These are phyloP conservation scores for Candida boleticola DNA, from an alignment of 805 yeast genomes.

Conservation along the genomic window DNA sequence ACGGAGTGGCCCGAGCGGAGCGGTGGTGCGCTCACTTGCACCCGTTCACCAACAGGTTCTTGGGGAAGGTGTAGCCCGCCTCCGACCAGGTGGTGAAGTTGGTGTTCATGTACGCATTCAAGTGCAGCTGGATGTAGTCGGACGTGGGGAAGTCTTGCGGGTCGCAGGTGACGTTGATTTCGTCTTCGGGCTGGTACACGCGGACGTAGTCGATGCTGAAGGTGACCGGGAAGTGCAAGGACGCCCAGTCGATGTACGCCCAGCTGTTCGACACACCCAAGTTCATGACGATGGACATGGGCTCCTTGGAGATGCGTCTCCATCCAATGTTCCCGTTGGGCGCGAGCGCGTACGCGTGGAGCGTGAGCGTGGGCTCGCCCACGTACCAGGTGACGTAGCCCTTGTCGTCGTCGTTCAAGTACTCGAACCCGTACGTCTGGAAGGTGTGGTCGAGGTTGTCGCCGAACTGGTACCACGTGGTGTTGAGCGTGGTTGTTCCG, in stretches of 20 bases:
- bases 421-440: constrained; percentile 37
- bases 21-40: background rate
- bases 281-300: constrained; percentile 38
- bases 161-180: constrained; percentile 33
- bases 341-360: constrained; percentile 32
- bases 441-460: constrained; percentile 16
- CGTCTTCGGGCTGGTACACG: constrained; percentile 36
- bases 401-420: constrained; percentile 18
- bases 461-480: constrained; percentile 31
- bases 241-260: constrained; percentile 37
- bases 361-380: constrained; percentile 27
- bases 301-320: constrained; percentile 35
- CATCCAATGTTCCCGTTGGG: constrained; percentile 40
- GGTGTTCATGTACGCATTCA: constrained; percentile 30
- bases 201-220: constrained; percentile 40
- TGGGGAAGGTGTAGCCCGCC: constrained; percentile 55
- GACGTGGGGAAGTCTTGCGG: constrained; percentile 36
- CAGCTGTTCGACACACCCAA: constrained; percentile 41
- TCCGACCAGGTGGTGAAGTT: constrained; percentile 36
- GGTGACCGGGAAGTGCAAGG: constrained; percentile 33
- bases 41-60: constrained; percentile 46
- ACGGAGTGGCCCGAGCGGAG: background rate
- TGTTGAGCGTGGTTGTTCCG: constrained; percentile 32
- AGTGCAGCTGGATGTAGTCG: constrained; percentile 32
- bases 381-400: constrained; percentile 36